Evolutionary conservation across 2,329 filamentous ascomycete genomes (phyloP), one percentile per base, ranked within the genome.

Genomic region (Emericellopsis atlantica): DNA sequence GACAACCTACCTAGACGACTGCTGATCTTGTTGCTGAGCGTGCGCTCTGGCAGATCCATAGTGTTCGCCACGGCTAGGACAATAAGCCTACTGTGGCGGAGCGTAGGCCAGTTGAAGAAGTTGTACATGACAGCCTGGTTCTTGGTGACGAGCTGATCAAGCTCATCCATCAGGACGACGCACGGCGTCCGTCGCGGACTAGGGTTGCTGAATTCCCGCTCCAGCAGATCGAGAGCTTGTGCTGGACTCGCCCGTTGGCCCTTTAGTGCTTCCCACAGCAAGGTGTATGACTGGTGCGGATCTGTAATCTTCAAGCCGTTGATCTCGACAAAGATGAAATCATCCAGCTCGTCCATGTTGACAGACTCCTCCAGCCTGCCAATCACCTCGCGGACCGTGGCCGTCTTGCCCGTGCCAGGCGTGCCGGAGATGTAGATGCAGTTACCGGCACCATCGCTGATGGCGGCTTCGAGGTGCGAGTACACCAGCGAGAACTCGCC

Each of bases 71-170:
- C 92, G 10, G 93, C 93, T 6, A 98, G 76, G 6, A 98, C 93
- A 58, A 98, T 95, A 36, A 98, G 71, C 38, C 89, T 79, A 41
- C 87, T 95, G 60, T 98, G 89, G 39, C 85, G 77, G 41, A 96
- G 69, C 10, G 86, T 84, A 4, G 92, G 92, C 92, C 92, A 98
- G 56, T 98, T 98, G 74, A 98, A 98, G 61, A 98, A 98, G 61
- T 98, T 98, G 66, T 98, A 98, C 92, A 98, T 98, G 62, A 98
- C 92, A n/a, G 86, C 90, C 59, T 98, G 93, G 54, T 95, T 96
- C 55, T 90, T 92, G 11, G 92, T 98, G 5, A 98, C 93, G 7
- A 98, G 75, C 62, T 98, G 92, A 57, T 98, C 92, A 37, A 98
- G 72, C 62, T 98, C 92, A 54, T 98, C 92, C 92, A 98, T 98